phyloP scores from a whole-genome alignment of 345 rosid genomes.

The Eucalyptus dawsonii region DNA sequence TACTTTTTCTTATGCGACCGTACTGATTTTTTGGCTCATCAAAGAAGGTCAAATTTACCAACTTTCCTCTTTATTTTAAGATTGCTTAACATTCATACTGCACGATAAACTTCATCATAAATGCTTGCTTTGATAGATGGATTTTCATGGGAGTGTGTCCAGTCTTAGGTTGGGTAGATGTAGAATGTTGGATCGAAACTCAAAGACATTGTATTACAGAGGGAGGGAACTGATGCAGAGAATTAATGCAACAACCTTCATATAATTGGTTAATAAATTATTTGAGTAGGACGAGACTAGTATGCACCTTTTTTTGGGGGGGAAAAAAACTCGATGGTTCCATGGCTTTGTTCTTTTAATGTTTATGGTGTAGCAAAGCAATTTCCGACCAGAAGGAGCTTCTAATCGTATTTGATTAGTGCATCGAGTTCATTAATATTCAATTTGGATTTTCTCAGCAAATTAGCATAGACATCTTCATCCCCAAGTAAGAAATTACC shows the following conservation, averaged over 20 bases:
- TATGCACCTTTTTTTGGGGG: not conserved
- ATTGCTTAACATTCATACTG: not conserved
- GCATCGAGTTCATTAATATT: not conserved
- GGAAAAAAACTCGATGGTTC: not conserved
- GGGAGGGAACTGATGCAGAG: not conserved
- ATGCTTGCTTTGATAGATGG: not conserved
- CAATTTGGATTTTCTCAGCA: not conserved
- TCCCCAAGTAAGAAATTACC: not conserved
- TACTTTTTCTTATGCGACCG: constrained; percentile 88
- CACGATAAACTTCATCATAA: not conserved
- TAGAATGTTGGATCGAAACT: not conserved
- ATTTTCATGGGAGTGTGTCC: not conserved
- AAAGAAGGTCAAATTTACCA: constrained; percentile 46
- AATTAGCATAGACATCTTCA: not conserved
- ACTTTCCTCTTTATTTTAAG: not conserved
- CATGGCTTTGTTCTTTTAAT: not conserved
- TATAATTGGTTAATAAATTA: not conserved
- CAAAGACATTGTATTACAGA: not conserved
- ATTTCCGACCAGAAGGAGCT: not conserved
- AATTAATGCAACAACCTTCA: not conserved
- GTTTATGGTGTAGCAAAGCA: not conserved
- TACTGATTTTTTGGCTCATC: constrained; percentile 71
- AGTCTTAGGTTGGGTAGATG: not conserved
- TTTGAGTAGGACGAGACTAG: not conserved
- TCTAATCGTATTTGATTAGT: not conserved